Conservation (phyloP, 2,329 filamentous ascomycete genomes). For the Fusarium subtropicale region DNA sequence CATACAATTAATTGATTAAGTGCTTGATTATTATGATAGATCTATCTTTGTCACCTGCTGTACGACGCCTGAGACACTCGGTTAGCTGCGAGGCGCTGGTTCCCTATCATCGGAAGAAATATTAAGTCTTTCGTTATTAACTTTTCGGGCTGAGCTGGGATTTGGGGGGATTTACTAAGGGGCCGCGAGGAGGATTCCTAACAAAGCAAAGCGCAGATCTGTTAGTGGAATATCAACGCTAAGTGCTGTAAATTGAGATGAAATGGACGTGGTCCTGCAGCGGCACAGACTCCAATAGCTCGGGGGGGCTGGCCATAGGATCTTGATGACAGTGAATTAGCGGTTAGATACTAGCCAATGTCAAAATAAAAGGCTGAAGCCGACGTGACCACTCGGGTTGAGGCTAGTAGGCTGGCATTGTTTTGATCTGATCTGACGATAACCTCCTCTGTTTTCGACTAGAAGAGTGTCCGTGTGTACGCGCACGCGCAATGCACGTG, state of each 20-base stretch:
- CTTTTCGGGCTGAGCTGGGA: background rate
- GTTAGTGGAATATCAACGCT: slow-evolving; percentile 22
- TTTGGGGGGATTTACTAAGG: slow-evolving; percentile 18
- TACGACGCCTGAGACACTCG: slow-evolving; percentile 29
- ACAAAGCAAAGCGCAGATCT: slow-evolving; percentile 34
- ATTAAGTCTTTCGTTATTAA: background rate
- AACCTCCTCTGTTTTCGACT: slow-evolving; percentile 22
- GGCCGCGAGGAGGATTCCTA: slow-evolving; percentile 34
- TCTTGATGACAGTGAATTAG: background rate
- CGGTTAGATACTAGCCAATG: background rate
- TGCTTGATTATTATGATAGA: background rate
- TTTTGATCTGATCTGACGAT: slow-evolving; percentile 27
- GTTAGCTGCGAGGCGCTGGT: slow-evolving; percentile 2
- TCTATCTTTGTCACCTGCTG: background rate
- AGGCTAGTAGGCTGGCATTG: background rate
- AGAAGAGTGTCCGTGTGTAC: background rate
- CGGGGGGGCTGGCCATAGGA: background rate
- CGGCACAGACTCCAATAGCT: slow-evolving; percentile 16
- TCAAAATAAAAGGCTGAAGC: slow-evolving; percentile 1
- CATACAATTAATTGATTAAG: background rate
- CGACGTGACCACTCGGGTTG: background rate
- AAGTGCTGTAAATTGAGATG: slow-evolving; percentile 9
- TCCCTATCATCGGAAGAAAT: slow-evolving; percentile 11
- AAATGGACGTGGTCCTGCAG: background rate
- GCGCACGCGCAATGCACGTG: slow-evolving; percentile 11